Conservation (phyloP, 257 asterid species). For the Plantago elongata region DNA sequence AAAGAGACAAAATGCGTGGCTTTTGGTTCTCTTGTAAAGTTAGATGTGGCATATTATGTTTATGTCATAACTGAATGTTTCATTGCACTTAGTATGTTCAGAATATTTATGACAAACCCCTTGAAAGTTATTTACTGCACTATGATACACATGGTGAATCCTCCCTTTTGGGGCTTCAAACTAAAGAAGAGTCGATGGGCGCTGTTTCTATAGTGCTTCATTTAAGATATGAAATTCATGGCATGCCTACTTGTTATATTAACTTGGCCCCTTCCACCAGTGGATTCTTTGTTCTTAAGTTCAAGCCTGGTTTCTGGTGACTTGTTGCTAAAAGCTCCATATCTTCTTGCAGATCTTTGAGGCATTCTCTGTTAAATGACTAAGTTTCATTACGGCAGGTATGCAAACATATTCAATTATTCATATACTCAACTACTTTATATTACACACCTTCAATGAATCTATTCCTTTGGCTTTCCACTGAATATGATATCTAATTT, state of each 20-base stretch:
- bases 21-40: no score
- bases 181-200: no score
- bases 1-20: no score
- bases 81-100: no score
- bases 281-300: background rate
- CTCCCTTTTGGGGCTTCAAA: no score
- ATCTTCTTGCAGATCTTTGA: background rate
- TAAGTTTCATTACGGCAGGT: background rate
- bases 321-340: background rate
- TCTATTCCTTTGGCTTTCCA: background rate
- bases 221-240: background rate
- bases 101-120: no score
- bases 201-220: no score
- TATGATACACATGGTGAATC: no score
- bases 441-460: background rate
- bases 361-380: background rate
- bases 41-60: no score
- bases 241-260: no score
- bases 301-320: background rate
- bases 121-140: no score
- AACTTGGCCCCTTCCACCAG: background rate
- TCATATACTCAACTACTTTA: background rate
- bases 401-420: background rate
- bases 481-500: background rate
- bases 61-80: no score